Evolutionary conservation across 2,329 filamentous ascomycete species (phyloP), one percentile per base, ranked within the genome.

Genomic region (Curvularia sp.): DNA sequence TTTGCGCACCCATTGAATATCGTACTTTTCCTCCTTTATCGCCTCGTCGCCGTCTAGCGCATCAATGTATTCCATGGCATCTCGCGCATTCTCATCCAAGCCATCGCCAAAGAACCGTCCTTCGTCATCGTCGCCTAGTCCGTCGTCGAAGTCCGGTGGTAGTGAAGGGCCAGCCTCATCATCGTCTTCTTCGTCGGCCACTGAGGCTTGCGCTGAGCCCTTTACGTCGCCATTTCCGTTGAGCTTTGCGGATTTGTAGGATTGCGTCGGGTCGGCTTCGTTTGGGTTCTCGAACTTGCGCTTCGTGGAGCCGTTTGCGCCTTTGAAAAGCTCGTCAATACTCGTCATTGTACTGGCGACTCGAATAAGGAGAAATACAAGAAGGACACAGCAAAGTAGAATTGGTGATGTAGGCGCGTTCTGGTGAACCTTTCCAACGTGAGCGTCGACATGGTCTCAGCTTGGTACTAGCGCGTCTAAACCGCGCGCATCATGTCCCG

Each of bases 61-160:
- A 61, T 97, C 92, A 61, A 99, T 87, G 73, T 90, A 98, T 77
- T 98, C 91, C 71, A 99, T 84, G 19, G 95, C 91, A 67, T 93
- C 86, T 2, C 88, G 89, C 65, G 96, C 92, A 65, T 92, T 85
- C 57, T 88, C 84, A 25, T 89, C 92, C 68, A 99, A 89, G 32
- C 95, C 95, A 53, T 93, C 91, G 42, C 94, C 95, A 69, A 97
- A 99, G 81, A 99, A 99, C 10, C 95, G 89, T 1, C 94, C 95
- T 64, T 96, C 95, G 52, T 97, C 92, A 68, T 97, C 93, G 53
- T 78, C 75, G 10, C 85, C 84, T 30, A 76, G 79, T 47, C 85
- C 86, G 34, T 83, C 80, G 52, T 82, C 83, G 25, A 85, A 81
- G 61, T 86, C 85, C 13, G 86, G 74, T 7, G 78, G 84, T 34